phyloP scores from a whole-genome alignment of 805 yeast genomes.

The Cyberlindnera lachancei region DNA sequence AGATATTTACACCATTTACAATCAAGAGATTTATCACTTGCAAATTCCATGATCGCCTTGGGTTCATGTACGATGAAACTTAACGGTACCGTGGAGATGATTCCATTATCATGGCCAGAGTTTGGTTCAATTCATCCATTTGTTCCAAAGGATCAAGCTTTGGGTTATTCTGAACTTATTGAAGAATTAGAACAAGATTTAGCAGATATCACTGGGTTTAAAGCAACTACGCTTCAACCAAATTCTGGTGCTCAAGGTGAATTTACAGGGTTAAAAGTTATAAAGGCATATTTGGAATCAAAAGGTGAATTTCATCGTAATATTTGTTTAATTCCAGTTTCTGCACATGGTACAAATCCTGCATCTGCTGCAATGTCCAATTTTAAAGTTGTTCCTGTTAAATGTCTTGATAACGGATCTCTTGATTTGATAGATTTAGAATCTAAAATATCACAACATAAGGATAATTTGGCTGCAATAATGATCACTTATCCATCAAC shows the following conservation, averaged over 20 bases:
- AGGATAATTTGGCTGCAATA: conserved; percentile 70
- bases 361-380: conserved; percentile 99
- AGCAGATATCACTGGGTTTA: conserved; percentile 89
- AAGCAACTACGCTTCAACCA: conserved; percentile 87
- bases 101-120: conserved; percentile 91
- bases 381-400: conserved; percentile 84
- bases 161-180: conserved; percentile 74
- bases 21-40: conserved; percentile 82
- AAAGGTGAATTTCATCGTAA: conserved; percentile 69
- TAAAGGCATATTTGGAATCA: conserved; percentile 65
- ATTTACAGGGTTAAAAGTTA: conserved; percentile 86
- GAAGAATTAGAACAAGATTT: conserved; percentile 75
- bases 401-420: conserved; percentile 80
- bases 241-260: conserved; percentile 99
- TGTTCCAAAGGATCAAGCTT: conserved; percentile 83
- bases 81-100: conserved; percentile 93
- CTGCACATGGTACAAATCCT: conserved; percentile 98
- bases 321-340: conserved; percentile 89
- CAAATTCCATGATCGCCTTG: conserved; percentile 94
- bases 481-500: conserved; percentile 99
- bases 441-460: conserved; percentile 63
- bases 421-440: conserved; percentile 73
- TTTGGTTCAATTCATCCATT: conserved; percentile 87
- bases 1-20: conserved; percentile 84
- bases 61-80: conserved; percentile 99